Evolutionary conservation across 495 filamentous ascomycete genomes (phyloP), one percentile per base, ranked within the genome.

Genomic region (Lindgomyces ingoldianus): DNA sequence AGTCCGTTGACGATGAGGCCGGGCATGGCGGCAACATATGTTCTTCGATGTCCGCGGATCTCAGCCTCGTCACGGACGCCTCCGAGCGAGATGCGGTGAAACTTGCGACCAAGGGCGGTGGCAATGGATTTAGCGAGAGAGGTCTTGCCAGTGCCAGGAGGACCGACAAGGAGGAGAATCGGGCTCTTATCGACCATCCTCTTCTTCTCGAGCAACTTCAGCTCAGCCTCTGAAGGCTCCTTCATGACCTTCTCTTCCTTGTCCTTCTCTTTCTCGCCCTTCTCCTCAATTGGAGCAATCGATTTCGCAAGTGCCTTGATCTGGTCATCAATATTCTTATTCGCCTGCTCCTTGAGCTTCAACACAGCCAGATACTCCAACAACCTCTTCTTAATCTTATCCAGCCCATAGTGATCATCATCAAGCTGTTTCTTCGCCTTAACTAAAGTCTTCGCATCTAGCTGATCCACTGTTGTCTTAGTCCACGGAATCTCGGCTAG

Each of bases 1-100:
- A 99, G 77, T 3, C 93, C 95, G 74, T 90, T 91, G 48, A 97
- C 93, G 53, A 99, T 89, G 49, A 98, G 78, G 29, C 95, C 95
- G 11, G 95, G 95, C 94, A 99, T 97, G 50, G 95, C 95, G 12
- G 95, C 95, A 57, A 99, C 94, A 74, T 99, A 99, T 1, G 95
- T 99, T 51, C 95, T 84, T 45, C 95, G 85, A 76, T 99, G 95
- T 4, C 95, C 95, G 49, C 95, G 82, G 62, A 99, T 98, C 77
- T 98, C 95, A 6, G 95, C 95, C 74, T 99, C 95, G 69, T 98
- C 95, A 26, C 93, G 79, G 19, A 99, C 93, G 69, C 95, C 95
- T 55, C 95, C 95, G 21, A 99, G 87, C 26, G 94, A 98, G 62
- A 99, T 97, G 29, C 95, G 86, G 74, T 98, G 93, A 77, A 99